Evolutionary conservation across 345 rosid species (phyloP).

Genomic region (Rhizophora apiculata): DNA sequence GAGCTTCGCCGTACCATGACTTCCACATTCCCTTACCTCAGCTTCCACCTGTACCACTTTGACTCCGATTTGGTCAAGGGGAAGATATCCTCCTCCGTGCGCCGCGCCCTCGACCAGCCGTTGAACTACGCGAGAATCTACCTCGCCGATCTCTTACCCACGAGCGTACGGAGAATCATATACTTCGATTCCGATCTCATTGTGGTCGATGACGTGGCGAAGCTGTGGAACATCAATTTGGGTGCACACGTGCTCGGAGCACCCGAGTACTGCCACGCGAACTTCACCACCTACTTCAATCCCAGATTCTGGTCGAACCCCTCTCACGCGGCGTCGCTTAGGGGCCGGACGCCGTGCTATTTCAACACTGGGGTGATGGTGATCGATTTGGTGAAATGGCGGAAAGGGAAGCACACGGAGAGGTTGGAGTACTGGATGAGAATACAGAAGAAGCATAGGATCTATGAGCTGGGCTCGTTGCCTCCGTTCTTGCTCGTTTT

Average conservation of each 20-base stretch:
- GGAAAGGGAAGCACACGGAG: slow-evolving; percentile 59
- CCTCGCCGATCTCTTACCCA: slow-evolving; percentile 74
- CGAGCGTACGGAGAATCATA: slow-evolving; percentile 57
- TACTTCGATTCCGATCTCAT: slow-evolving; percentile 89
- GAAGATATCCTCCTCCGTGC: slow-evolving; percentile 70
- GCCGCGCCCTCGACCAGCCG: slow-evolving; percentile 81
- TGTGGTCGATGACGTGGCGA: slow-evolving; percentile 80
- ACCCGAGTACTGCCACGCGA: slow-evolving; percentile 84
- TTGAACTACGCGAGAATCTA: slow-evolving; percentile 84
- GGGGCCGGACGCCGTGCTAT: slow-evolving; percentile 57
- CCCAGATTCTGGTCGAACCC: slow-evolving; percentile 64
- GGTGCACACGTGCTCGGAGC: slow-evolving; percentile 66
- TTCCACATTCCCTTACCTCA: slow-evolving; percentile 69
- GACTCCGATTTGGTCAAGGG: slow-evolving; percentile 54
- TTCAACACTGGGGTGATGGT: slow-evolving; percentile 97
- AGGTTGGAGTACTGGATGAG: slow-evolving; percentile 76
- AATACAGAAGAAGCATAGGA: slow-evolving; percentile 58
- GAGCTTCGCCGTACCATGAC: slow-evolving; percentile 56
- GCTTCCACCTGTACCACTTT: slow-evolving; percentile 68
- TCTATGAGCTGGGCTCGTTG: slow-evolving; percentile 81
- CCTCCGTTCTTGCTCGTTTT: slow-evolving; percentile 85
- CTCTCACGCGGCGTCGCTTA: slow-evolving; percentile 38
- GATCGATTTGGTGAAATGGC: slow-evolving; percentile 69
- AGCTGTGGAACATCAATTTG: slow-evolving; percentile 60
- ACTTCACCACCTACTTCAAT: slow-evolving; percentile 70